A percentile compares a stretch with the other conserved stretches of the same genome.
Conservation (phyloP, 192 early-diverging fungal genomes). For the Geranomyces michiganensis region DNA sequence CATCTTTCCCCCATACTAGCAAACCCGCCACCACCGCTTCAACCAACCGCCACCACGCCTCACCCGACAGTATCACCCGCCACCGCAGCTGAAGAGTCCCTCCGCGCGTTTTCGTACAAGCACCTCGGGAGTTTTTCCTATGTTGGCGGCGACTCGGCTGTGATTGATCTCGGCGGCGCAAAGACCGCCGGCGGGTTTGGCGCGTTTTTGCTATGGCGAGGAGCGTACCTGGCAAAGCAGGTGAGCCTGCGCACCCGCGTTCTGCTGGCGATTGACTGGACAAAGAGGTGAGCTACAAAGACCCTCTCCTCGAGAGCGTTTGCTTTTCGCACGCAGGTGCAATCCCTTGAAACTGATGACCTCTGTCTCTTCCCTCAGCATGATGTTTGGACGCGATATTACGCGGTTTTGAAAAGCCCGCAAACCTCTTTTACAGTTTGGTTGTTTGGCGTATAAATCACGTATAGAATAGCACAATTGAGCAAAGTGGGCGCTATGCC, state of each 20-base stretch:
- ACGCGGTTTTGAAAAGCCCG: neutral
- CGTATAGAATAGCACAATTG: no score
- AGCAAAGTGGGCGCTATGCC: no score
- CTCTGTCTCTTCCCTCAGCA: neutral
- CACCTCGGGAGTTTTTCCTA: slow-evolving; percentile 50
- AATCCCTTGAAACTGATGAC: no score
- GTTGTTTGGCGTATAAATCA: no score
- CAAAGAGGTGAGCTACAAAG: slow-evolving; percentile 33
- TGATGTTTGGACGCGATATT: slow-evolving; percentile 6
- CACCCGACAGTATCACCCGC: neutral
- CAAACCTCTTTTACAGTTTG: no score
- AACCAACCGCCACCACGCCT: neutral
- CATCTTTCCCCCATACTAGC: neutral
- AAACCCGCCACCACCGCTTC: neutral
- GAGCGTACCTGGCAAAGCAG: slow-evolving; percentile 47
- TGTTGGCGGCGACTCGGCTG: slow-evolving; percentile 43
- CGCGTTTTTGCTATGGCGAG: slow-evolving; percentile 42
- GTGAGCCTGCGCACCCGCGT: slow-evolving; percentile 45
- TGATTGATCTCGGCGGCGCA: slow-evolving; percentile 35
- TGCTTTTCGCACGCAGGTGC: no score
- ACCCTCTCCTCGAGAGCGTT: neutral
- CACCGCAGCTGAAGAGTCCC: neutral
- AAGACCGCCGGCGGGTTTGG: slow-evolving; percentile 27
- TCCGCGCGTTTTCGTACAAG: slow-evolving; percentile 37
- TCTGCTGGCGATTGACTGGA: slow-evolving; percentile 47